phyloP scores from a whole-genome alignment of 306 rosid species.

The Quercus mongolica region DNA sequence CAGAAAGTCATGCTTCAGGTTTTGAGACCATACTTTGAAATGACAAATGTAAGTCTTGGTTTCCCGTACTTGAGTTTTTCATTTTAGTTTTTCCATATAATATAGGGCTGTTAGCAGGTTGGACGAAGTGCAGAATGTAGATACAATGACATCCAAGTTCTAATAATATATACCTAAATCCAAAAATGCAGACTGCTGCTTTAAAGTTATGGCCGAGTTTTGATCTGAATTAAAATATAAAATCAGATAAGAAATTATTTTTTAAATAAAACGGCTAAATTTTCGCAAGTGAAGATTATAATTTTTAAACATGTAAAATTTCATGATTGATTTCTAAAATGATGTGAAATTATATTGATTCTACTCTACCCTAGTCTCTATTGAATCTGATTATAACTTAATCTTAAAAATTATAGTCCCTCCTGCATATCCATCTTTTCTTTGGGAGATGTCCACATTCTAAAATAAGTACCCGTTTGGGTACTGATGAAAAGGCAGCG shows the following conservation, averaged over 20 bases:
- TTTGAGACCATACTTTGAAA: slow-evolving; percentile 88
- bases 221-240: too few relatives aligned
- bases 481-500: too few relatives aligned
- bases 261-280: too few relatives aligned
- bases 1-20: slow-evolving; percentile 87
- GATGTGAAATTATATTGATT: background rate
- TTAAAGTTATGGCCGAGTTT: too few relatives aligned
- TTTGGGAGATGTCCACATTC: background rate
- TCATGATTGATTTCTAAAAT: background rate
- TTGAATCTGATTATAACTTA: background rate
- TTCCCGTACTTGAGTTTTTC: background rate
- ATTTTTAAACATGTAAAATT: background rate
- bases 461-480: background rate
- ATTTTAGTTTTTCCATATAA: background rate
- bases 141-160: background rate
- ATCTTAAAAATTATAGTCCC: background rate
- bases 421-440: background rate
- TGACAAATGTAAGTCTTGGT: slow-evolving; percentile 75
- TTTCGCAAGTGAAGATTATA: background rate
- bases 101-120: background rate
- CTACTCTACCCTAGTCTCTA: background rate
- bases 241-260: too few relatives aligned
- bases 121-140: background rate
- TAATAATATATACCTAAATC: too few relatives aligned
- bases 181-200: too few relatives aligned